Base-by-base conservation (phyloP, 257 asterid species). In the Prunella vulgaris region DNA sequence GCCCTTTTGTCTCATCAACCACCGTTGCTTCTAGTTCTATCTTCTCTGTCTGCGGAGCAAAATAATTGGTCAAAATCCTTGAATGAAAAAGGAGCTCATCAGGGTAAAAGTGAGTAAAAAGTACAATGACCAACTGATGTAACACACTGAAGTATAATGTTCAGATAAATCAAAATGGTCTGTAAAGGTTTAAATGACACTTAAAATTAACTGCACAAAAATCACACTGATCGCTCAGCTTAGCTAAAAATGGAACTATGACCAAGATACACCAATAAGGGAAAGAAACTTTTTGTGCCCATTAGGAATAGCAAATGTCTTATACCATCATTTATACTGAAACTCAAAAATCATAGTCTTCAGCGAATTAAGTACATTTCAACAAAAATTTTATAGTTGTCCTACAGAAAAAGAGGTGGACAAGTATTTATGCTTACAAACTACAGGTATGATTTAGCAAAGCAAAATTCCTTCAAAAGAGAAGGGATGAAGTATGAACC, bases 1-100 rank as follows among this genome's bases (percentile, higher is more conserved):
- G 85, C 68, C 85, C 99, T 84, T 91, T 94, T 27, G 99, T 91
- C 81, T 94, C 99, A 74, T 94, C 99, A 70, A 94, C 95, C 63
- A 94, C 99, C 49, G 99, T 94, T 73, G 97, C 87, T 87, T 93
- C 99, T 86, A 93, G 75, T 82, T 93, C 99, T 74, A 93, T 85
- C 78, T 93, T 93, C 72, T 93, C 99, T 1, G 92, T 81, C 99
- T 93, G 89, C 84, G 80, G 73, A 66, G 59, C 21, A 71, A 74
- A 70, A 64, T 21, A 44, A 48, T 14, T 58, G 69, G 71, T 62
- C 53, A 78, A 30, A 52, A 40, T 48, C 53, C 68, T 67, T 70
- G 49, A 37, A 70, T 69, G 48, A 17, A 49, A 28, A 3, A 53
- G 60, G 62, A 49, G 27, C 60, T 64, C 64, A 69, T 38, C 15